phyloP scores from a whole-genome alignment of 2,329 filamentous ascomycete genomes.

The Fusarium sarcochroum region DNA sequence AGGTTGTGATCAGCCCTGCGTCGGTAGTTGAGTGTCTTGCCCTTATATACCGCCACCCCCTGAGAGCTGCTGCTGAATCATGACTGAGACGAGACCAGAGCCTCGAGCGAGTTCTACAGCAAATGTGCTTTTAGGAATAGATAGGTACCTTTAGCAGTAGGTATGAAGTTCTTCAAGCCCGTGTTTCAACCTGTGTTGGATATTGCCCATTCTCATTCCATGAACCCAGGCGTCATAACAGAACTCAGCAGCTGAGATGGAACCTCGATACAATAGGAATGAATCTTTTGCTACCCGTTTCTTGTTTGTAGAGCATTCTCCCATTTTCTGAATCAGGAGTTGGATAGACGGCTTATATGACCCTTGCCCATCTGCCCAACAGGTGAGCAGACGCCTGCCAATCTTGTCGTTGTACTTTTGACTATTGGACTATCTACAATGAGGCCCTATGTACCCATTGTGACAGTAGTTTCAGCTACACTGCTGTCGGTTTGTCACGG shows the following conservation, averaged over 20 bases:
- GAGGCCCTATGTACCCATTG: background rate
- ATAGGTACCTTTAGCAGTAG: no score
- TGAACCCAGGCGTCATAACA: no score
- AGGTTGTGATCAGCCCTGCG: background rate
- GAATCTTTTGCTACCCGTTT: background rate
- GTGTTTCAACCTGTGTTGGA: no score
- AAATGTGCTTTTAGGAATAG: no score
- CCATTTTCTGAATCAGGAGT: background rate
- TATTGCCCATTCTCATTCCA: no score
- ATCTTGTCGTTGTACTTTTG: background rate
- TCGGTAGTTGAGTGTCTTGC: background rate
- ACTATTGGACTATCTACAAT: background rate
- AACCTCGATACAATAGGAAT: no score
- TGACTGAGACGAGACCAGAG: background rate
- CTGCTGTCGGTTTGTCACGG: slow-evolving; percentile 1
- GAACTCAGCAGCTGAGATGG: no score
- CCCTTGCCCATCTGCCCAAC: background rate
- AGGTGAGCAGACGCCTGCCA: background rate
- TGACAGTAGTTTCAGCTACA: background rate
- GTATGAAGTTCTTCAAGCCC: no score
- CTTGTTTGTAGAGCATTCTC: no score
- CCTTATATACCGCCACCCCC: background rate
- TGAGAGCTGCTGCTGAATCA: background rate
- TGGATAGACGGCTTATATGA: background rate
- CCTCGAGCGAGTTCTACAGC: background rate